Evolutionary conservation across 2,329 filamentous ascomycete species (phyloP).

Genomic region (Rhinocladiella mackenziei): DNA sequence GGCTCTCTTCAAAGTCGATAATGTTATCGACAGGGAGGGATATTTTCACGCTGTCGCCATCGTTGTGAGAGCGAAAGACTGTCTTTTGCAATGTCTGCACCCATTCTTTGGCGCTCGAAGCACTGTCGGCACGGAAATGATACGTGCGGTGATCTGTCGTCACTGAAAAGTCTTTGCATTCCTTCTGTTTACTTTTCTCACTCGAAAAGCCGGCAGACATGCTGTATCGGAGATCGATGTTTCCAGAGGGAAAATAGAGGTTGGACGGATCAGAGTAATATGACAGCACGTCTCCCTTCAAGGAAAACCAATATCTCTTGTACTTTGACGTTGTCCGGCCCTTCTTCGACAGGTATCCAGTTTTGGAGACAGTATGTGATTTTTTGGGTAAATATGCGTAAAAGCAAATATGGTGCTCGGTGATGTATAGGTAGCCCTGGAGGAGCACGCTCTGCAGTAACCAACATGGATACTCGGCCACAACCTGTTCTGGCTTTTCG

Average conservation of each 20-base stretch:
- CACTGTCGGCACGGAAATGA: constrained; percentile 83
- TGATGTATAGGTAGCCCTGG: constrained; percentile 95
- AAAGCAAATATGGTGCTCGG: constrained; percentile 87
- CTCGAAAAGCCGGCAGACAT: constrained; percentile 78
- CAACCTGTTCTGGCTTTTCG: constrained; percentile 73
- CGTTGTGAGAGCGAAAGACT: constrained; percentile 92
- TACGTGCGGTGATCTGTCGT: constrained; percentile 79
- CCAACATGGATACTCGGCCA: constrained; percentile 91
- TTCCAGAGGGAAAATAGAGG: constrained; percentile 84
- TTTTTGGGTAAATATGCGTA: constrained; percentile 97
- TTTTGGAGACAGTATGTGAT: constrained; percentile 72
- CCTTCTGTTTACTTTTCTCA: constrained; percentile 63
- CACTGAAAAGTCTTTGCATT: constrained; percentile 72
- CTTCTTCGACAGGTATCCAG: constrained; percentile 81
- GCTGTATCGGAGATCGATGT: constrained; percentile 87
- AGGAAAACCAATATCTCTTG: constrained; percentile 84
- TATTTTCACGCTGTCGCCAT: constrained; percentile 95
- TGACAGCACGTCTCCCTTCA: constrained; percentile 86
- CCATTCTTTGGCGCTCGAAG: constrained; percentile 89
- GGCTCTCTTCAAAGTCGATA: constrained; percentile 86
- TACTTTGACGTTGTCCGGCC: constrained; percentile 85
- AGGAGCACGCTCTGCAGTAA: constrained; percentile 84
- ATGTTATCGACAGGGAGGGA: constrained; percentile 83
- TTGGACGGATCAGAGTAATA: constrained; percentile 83
- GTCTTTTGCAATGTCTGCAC: constrained; percentile 89